These are phyloP conservation scores for Rubia tinctorum DNA, from an alignment of 305 asterid species.

Conservation along the genomic window DNA sequence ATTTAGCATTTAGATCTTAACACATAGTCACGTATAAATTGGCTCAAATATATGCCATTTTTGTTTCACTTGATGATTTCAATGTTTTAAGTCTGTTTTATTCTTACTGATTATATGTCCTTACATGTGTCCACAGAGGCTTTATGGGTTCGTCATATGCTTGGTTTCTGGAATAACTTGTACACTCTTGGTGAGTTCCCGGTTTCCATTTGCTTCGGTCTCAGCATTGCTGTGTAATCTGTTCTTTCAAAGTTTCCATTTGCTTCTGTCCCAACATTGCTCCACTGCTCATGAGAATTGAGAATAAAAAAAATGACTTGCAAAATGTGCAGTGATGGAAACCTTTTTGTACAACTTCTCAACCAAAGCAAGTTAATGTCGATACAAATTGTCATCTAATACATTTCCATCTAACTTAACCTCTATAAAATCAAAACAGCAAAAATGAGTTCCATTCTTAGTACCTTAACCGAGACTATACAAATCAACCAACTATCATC, in stretches of 20 bases:
- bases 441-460: background rate
- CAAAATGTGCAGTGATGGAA: background rate
- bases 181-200: slow-evolving; percentile 77
- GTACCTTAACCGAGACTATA: background rate
- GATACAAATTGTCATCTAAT: background rate
- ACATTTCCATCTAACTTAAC: background rate
- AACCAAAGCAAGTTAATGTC: background rate
- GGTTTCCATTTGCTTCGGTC: background rate
- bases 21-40: background rate
- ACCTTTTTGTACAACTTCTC: background rate
- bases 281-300: background rate
- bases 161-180: slow-evolving; percentile 82
- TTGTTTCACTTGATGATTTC: background rate
- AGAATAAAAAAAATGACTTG: background rate
- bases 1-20: background rate
- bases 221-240: background rate
- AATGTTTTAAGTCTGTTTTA: background rate
- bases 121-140: slow-evolving; percentile 50
- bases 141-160: slow-evolving; percentile 88
- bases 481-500: background rate
- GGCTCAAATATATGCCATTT: background rate
- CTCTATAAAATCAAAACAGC: background rate
- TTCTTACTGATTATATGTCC: background rate
- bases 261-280: background rate
- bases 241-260: background rate